phyloP scores from a whole-genome alignment of 2,329 filamentous ascomycete species.

The Hypoxylon sp. region DNA sequence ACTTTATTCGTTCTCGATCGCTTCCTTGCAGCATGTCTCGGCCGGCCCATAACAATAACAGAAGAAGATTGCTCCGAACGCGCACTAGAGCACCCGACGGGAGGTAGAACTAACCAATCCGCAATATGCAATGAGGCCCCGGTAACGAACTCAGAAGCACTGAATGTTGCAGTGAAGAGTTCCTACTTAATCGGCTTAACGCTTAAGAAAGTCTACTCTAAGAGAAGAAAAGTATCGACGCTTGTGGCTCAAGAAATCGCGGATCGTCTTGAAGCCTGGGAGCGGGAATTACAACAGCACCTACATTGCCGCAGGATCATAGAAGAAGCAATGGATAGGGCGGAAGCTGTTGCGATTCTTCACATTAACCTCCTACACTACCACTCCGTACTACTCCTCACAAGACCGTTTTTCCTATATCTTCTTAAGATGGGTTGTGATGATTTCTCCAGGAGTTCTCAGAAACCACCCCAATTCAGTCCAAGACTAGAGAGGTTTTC shows the following conservation, averaged over 20 bases:
- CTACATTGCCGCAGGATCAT: conserved; percentile 67
- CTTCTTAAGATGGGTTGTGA: conserved; percentile 63
- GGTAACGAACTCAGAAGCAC: conserved; percentile 53
- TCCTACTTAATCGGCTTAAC: conserved; percentile 72
- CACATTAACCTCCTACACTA: conserved; percentile 74
- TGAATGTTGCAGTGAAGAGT: conserved; percentile 71
- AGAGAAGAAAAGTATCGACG: conserved; percentile 71
- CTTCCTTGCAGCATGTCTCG: conserved; percentile 74
- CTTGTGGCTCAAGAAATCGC: conserved; percentile 71
- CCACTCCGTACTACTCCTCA: conserved; percentile 74
- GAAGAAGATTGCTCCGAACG: conserved; percentile 73
- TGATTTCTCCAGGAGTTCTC: conserved; percentile 52
- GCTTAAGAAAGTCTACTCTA: conserved; percentile 72
- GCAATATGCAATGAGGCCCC: conserved; percentile 38
- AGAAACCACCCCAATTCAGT: conserved; percentile 52
- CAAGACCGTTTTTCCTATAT: conserved; percentile 74
- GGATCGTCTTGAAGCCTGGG: conserved; percentile 67
- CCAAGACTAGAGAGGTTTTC: conserved; percentile 63
- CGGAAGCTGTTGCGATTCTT: conserved; percentile 71
- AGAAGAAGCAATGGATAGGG: conserved; percentile 58
- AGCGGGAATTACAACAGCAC: conserved; percentile 62
- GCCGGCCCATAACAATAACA: conserved; percentile 73
- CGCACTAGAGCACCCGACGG: conserved; percentile 54
- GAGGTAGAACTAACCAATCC: conserved; percentile 24
- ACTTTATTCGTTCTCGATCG: conserved; percentile 76